Base-by-base conservation (phyloP, 1,139 yeast genomes). In the Saccharomyces hybrid region DNA sequence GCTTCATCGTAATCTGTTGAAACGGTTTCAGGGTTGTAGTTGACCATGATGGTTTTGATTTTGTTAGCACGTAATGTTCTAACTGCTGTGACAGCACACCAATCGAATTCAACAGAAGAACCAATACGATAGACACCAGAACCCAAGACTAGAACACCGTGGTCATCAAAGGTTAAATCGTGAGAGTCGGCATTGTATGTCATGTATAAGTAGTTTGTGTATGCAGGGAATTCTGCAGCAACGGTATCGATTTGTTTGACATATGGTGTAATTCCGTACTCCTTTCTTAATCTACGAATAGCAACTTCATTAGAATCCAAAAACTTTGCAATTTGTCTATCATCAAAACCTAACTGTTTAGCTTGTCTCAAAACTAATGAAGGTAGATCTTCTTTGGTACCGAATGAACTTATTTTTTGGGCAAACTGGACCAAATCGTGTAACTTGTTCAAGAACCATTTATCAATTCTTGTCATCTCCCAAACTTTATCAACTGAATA, bases 1-100 rank as follows among this genome's bases (percentile, higher is more conserved):
- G 96, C 98, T 76, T 93, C 99, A 72, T 93, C 99, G 71, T 89
- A 93, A 76, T 93, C 99, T 49, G 99, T 93, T 23, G 97, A 88
- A 48, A 93, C 99, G 47, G 99, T 93, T 76, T 93, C 99, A 52
- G 99, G 99, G 75, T 93, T 93, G 77, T 93, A 93, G 79, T 93
- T 93, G 70, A 93, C 83, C 98, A 93, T 93, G 70, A 93, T 86
- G 34, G 99, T 93, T 79, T 90, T 93, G 70, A 82, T 78, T 56
- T 91, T 91, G 70, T 83, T 82, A 61, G 87, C 88, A 68, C 99
- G 84, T 70, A 93, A 80, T 48, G 99, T 89, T 77, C 99, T 85
- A 61, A 90, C 95, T 53, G 99, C 95, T 61, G 95, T 80, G 55
- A 88, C 97, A 50, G 96, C 96, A 80, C 97, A 88, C 96, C 96